Evolutionary conservation across 192 early-diverging fungal species (phyloP).

Genomic region (Podila epicladia): DNA sequence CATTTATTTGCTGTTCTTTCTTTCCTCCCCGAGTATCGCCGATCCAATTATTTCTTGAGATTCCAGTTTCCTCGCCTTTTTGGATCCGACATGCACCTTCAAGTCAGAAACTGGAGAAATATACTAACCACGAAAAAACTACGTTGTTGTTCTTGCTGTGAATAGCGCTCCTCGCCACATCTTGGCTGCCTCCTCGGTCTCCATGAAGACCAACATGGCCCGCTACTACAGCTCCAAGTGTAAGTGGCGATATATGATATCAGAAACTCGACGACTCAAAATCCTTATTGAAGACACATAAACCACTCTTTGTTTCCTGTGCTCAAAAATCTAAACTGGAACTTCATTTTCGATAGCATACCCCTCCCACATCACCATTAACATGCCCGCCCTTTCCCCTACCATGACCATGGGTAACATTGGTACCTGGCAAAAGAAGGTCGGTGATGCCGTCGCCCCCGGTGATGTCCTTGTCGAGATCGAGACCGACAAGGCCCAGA

Average conservation of each 20-base stretch:
- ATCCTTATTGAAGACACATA: no score
- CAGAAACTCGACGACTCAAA: neutral
- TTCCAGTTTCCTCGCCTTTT: neutral
- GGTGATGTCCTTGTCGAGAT: conserved; percentile 97
- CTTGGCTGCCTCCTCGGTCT: conserved; percentile 52
- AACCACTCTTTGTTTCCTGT: neutral
- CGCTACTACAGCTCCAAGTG: conserved; percentile 64
- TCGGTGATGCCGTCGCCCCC: conserved; percentile 88
- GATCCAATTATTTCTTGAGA: conserved; percentile 4
- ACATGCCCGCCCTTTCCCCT: conserved; percentile 98
- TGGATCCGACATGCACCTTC: neutral
- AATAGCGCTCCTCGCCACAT: conserved; percentile 49
- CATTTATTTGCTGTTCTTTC: neutral
- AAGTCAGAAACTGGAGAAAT: no score
- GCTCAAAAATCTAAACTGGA: no score
- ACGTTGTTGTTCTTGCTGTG: neutral
- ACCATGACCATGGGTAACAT: conserved; percentile 98
- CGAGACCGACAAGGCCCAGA: conserved; percentile 99
- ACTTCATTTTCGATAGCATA: conserved; percentile 56
- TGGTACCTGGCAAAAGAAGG: conserved; percentile 92
- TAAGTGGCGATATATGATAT: conserved; percentile 27
- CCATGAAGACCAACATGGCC: conserved; percentile 49
- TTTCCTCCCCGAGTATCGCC: conserved; percentile 33
- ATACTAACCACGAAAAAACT: neutral
- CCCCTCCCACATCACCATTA: conserved; percentile 86